These are phyloP conservation scores for Hymenochaete sp. DNA, from an alignment of 1,284 basidiomycete species.

Conservation along the genomic window DNA sequence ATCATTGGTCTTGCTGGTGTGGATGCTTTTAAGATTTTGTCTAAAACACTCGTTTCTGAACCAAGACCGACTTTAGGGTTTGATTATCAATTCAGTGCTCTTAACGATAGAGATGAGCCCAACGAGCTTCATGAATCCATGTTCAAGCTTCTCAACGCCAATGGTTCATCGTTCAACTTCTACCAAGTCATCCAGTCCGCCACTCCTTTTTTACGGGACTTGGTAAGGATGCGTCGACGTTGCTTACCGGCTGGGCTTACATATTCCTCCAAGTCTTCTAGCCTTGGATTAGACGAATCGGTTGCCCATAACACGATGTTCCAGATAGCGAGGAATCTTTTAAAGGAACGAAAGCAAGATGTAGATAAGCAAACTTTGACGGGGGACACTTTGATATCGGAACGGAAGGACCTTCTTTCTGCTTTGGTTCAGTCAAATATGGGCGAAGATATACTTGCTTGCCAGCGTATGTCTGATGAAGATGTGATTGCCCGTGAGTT, in stretches of 20 bases:
- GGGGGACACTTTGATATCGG: constrained; percentile 16
- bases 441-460: constrained; percentile 33
- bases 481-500: constrained; percentile 49
- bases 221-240: constrained; percentile 23
- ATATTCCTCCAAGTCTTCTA: background rate
- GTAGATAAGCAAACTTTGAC: constrained; percentile 22
- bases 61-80: no score
- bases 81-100: constrained; percentile 51
- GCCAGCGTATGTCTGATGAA: constrained; percentile 41
- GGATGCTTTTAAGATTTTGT: constrained; percentile 13
- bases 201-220: constrained; percentile 21
- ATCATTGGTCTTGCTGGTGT: constrained; percentile 61
- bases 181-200: constrained; percentile 15
- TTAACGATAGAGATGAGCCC: constrained; percentile 19
- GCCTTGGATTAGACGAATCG: background rate
- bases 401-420: constrained; percentile 26
- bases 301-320: constrained; percentile 25
- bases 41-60: background rate
- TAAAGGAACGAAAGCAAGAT: constrained; percentile 35
- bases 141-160: constrained; percentile 22
- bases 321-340: constrained; percentile 31
- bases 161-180: constrained; percentile 2
- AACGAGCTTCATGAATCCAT: constrained; percentile 29
- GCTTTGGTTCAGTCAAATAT: constrained; percentile 40
- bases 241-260: background rate